Conservation (phyloP, 2,329 filamentous ascomycete genomes). For the Chalaropsis ovoidea region DNA sequence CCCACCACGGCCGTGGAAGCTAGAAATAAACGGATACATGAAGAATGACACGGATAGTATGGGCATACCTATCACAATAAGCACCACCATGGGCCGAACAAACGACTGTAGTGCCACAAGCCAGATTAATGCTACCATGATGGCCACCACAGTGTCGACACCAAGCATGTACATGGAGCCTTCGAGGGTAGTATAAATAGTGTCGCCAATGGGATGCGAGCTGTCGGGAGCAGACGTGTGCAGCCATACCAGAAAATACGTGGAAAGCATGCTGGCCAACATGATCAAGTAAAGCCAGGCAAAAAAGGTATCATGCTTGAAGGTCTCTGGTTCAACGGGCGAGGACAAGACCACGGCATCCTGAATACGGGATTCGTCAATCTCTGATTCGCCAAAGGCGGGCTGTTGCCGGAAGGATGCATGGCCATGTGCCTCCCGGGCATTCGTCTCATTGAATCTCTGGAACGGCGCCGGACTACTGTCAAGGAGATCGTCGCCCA, state of each 20-base stretch:
- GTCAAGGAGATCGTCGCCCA: slow-evolving; percentile 42
- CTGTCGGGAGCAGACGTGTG: slow-evolving; percentile 63
- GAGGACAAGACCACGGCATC: slow-evolving; percentile 20
- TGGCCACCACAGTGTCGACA: slow-evolving; percentile 80
- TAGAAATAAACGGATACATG: slow-evolving; percentile 81
- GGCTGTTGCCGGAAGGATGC: slow-evolving; percentile 31
- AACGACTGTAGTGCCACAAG: slow-evolving; percentile 79
- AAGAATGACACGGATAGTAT: slow-evolving; percentile 80
- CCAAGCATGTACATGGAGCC: slow-evolving; percentile 82
- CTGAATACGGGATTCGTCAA: slow-evolving; percentile 34
- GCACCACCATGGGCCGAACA: slow-evolving; percentile 68
- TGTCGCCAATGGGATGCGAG: slow-evolving; percentile 73
- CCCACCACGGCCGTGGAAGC: slow-evolving; percentile 74
- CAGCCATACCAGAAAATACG: slow-evolving; percentile 79
- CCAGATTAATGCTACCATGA: slow-evolving; percentile 83
- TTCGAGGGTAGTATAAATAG: slow-evolving; percentile 81
- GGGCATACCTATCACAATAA: slow-evolving; percentile 75
- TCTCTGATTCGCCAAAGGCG: slow-evolving; percentile 40
- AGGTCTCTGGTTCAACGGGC: slow-evolving; percentile 50
- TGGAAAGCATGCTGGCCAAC: slow-evolving; percentile 73
- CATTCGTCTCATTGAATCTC: slow-evolving; percentile 35
- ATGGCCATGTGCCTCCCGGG: slow-evolving; percentile 23
- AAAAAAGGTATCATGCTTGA: slow-evolving; percentile 82
- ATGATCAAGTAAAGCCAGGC: slow-evolving; percentile 81
- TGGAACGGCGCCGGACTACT: slow-evolving; percentile 53